Base-by-base conservation (phyloP, 257 asterid species). In the Echium plantagineum region DNA sequence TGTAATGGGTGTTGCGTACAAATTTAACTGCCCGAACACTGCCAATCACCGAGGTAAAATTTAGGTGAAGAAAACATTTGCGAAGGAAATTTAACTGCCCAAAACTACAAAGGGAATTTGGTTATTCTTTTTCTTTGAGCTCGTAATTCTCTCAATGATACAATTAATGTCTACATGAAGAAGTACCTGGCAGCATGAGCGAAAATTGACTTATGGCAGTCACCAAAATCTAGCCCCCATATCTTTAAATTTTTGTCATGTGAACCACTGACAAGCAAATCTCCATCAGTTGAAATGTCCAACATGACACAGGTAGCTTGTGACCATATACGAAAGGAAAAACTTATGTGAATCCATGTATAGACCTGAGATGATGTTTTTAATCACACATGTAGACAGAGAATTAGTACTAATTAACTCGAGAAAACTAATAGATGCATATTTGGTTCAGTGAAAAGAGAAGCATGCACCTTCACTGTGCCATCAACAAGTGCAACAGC, bases 221-320 rank as follows among this genome's bases (percentile, higher is more conserved):
- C 88, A 64, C 95, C 96, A 70, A 80, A 85, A 79, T 81, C 95
- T 66, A 88, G 78, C 62, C 96, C 98, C 98, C 96, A 91, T 60
- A 91, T 86, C 78, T 88, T 91, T 79, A 91, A 55, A 63, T 91
- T 83, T 81, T 88, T 91, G 81, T 91, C 96, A 5, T 90, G 88
- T 32, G 98, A 91, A 57, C 98, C 98, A 55, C 78, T 85, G 62
- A 88, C 97, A 72, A 91, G 70, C 77, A 91, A 71, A 70, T 78
- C 94, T 52, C 95, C 96, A 66, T 91, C 98, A 58, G 97, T 78
- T 22, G 98, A 88, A 75, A 91, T 72, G 75, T 91, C 98, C 96
- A 83, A 80, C 98, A 91, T 58, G 85, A 66, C 58, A 88, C 98
- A 6, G 94, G 95, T 62, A 88, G 76, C 77, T 79, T 79, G 78